phyloP scores from a whole-genome alignment of 169 alveolate species.

The Ichthyophthirius multifiliis region DNA sequence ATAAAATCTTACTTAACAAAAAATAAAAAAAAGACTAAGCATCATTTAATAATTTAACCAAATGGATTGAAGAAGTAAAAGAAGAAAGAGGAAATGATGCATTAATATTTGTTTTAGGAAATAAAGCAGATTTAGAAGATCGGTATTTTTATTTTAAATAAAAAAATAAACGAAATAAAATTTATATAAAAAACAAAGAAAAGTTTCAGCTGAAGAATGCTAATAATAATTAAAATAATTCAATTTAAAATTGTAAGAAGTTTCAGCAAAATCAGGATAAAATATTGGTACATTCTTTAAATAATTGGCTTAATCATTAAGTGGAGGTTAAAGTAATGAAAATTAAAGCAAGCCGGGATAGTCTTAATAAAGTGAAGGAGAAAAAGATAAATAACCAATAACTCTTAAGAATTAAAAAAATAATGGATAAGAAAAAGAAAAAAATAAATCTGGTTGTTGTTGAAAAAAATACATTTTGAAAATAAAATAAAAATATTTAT shows the following conservation, averaged over 20 bases:
- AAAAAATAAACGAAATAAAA: too few species aligned
- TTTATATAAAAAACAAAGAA: neutral
- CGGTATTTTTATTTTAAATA: slow-evolving; percentile 14
- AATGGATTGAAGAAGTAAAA: slow-evolving; percentile 97
- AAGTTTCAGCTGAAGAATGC: slow-evolving; percentile 7
- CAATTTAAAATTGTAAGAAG: slow-evolving; percentile 3
- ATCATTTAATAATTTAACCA: slow-evolving; percentile 86
- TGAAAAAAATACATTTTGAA: too few species aligned
- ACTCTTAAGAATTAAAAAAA: too few species aligned
- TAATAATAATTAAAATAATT: neutral
- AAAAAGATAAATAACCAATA: too few species aligned
- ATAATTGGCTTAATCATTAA: neutral
- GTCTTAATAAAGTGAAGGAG: too few species aligned
- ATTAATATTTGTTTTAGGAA: slow-evolving; percentile 72
- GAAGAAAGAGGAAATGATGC: slow-evolving; percentile 79
- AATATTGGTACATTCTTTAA: slow-evolving; percentile 3
- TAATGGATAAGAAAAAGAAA: too few species aligned
- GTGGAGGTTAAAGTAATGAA: too few species aligned
- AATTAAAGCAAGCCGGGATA: too few species aligned
- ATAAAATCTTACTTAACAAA: neutral
- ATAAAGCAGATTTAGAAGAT: slow-evolving; percentile 67
- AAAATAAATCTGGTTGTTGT: too few species aligned
- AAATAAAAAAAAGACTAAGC: slow-evolving; percentile 32
- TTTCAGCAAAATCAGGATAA: slow-evolving; percentile 15
- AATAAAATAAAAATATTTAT: too few species aligned